Conservation (phyloP, 73 alveolate genomes). For the Strombidium stylifer region DNA sequence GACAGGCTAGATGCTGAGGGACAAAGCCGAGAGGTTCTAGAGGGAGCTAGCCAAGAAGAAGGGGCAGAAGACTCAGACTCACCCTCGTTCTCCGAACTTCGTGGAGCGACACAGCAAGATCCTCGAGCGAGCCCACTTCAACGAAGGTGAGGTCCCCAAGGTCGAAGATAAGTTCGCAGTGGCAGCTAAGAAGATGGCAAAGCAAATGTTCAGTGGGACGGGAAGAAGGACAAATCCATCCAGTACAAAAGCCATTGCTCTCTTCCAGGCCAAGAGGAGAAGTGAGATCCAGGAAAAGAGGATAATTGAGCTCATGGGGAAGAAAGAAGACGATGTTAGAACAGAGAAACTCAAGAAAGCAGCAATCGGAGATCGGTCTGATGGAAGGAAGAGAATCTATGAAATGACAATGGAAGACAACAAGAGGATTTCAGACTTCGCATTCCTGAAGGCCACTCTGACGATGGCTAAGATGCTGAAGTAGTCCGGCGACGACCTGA, state of each 20-base stretch:
- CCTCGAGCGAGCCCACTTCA: constrained; percentile 67
- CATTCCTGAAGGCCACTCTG: no score
- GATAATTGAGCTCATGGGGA: constrained; percentile 61
- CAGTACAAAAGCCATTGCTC: constrained; percentile 70
- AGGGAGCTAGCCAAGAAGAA: constrained; percentile 76
- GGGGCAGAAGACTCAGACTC: constrained; percentile 71
- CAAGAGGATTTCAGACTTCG: no score
- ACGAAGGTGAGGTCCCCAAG: constrained; percentile 79
- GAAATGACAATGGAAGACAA: no score
- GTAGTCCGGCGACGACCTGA: no score
- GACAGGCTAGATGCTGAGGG: constrained; percentile 73
- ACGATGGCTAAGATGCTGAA: no score
- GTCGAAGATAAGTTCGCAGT: constrained; percentile 51
- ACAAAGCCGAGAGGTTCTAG: constrained; percentile 72
- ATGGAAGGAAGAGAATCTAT: no score
- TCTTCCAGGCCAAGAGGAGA: constrained; percentile 73
- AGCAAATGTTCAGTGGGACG: constrained; percentile 53
- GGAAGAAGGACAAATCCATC: constrained; percentile 69
- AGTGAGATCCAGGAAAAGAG: constrained; percentile 76
- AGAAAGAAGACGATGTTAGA: constrained; percentile 63
- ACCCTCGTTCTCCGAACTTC: constrained; percentile 89
- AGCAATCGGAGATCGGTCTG: no score
- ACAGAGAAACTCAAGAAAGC: no score
- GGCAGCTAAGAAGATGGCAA: constrained; percentile 61
- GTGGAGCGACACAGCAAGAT: constrained; percentile 75